phyloP scores from a whole-genome alignment of 1,139 yeast genomes.

The Yamadazyma siamensis region DNA sequence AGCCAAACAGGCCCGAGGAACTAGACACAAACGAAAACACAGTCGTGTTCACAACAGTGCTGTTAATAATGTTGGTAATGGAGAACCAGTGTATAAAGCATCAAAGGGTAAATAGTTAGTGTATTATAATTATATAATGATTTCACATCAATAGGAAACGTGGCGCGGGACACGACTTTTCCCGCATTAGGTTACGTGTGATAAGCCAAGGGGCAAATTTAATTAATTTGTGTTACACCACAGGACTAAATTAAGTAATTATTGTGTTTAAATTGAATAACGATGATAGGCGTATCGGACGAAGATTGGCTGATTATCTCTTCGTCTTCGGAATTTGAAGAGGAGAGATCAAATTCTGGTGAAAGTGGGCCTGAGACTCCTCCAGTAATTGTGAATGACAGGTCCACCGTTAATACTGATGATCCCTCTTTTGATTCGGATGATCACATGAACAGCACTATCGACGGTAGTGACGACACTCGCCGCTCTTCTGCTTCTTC shows the following conservation, averaged over 20 bases:
- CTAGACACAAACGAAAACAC: constrained; percentile 9
- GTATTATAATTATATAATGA: no score
- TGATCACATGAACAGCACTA: no score
- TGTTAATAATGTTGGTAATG: no score
- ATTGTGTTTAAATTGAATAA: not conserved
- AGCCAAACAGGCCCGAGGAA: constrained; percentile 11
- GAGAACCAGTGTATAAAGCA: no score
- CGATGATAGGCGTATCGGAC: constrained; percentile 14
- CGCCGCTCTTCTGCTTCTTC: no score
- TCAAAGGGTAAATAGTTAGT: no score
- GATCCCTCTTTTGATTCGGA: no score
- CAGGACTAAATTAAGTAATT: not conserved
- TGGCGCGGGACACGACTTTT: not conserved
- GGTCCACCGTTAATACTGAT: no score
- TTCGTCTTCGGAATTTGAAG: constrained; percentile 41
- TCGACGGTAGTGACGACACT: no score
- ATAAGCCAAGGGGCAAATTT: constrained; percentile 6
- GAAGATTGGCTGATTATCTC: constrained; percentile 50
- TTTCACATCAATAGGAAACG: no score
- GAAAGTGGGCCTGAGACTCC: constrained; percentile 4
- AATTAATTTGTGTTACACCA: not conserved
- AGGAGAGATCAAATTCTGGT: constrained; percentile 27
- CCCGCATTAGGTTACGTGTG: not conserved
- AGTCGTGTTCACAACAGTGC: constrained; percentile 1
- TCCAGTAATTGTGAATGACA: not conserved